phyloP scores from a whole-genome alignment of 345 rosid species.

The Ceriops decandra region DNA sequence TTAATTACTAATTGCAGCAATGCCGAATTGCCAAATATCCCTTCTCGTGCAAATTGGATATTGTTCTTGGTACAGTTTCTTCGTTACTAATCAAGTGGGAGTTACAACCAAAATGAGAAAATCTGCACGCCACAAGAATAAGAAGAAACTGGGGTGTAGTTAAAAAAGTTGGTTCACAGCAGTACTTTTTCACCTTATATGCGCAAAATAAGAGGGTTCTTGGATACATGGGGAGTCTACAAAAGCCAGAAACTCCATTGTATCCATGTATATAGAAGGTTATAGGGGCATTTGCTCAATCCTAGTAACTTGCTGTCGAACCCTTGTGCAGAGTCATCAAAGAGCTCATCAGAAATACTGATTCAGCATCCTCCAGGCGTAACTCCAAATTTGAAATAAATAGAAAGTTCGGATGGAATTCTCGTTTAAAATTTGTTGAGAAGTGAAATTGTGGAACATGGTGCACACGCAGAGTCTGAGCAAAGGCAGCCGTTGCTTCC shows the following conservation, averaged over 20 bases:
- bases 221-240: slow-evolving; percentile 16
- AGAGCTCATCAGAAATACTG: neutral
- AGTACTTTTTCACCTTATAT: slow-evolving; percentile 5
- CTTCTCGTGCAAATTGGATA: neutral
- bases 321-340: slow-evolving; percentile 1
- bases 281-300: slow-evolving; percentile 11
- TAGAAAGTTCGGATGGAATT: slow-evolving; percentile 3
- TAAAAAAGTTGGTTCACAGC: neutral
- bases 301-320: slow-evolving; percentile 8
- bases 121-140: slow-evolving; percentile 1
- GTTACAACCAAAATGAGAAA: neutral
- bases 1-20: too few species aligned
- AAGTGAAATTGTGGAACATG: slow-evolving; percentile 18
- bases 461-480: neutral
- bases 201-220: slow-evolving; percentile 9
- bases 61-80: neutral
- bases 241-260: slow-evolving; percentile 9
- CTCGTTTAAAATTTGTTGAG: slow-evolving; percentile 37
- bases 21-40: neutral
- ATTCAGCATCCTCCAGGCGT: slow-evolving; percentile 1
- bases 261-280: slow-evolving; percentile 1
- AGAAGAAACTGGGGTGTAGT: neutral
- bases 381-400: neutral
- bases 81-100: neutral
- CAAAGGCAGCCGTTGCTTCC: slow-evolving; percentile 2